These are phyloP conservation scores for Backusella parvicylindrica DNA, from an alignment of 192 early-diverging fungal species.

Conservation along the genomic window DNA sequence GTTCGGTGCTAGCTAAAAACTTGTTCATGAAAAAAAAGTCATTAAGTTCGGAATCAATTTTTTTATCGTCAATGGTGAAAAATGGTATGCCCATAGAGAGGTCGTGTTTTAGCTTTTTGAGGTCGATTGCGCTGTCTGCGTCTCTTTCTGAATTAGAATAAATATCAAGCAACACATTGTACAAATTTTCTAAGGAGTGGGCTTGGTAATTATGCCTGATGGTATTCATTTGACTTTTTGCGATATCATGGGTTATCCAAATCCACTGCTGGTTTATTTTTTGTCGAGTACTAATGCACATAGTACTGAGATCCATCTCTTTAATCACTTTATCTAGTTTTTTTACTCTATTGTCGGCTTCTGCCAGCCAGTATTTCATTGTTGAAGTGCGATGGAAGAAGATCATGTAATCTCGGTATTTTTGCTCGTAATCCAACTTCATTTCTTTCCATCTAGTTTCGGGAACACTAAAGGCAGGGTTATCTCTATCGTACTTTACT, in stretches of 20 bases:
- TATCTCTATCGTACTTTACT: background rate
- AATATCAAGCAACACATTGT: background rate
- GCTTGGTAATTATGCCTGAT: background rate
- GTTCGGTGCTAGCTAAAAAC: background rate
- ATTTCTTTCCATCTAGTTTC: background rate
- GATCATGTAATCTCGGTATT: background rate
- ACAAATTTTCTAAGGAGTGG: background rate
- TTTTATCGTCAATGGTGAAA: background rate
- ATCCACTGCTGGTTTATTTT: background rate
- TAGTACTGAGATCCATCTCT: background rate
- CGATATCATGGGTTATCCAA: background rate
- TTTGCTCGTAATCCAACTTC: background rate
- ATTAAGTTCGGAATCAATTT: background rate
- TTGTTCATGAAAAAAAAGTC: background rate
- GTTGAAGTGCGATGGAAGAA: background rate
- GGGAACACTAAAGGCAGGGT: background rate
- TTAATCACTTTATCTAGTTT: background rate
- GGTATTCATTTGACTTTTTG: background rate
- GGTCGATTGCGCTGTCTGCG: background rate
- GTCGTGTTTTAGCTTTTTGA: background rate
- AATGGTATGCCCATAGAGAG: background rate
- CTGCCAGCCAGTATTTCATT: background rate
- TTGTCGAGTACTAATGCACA: background rate
- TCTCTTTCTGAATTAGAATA: background rate
- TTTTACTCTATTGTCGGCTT: background rate